These are phyloP conservation scores for Cercospora canescens DNA, from an alignment of 2,329 filamentous ascomycete genomes.

Conservation along the genomic window DNA sequence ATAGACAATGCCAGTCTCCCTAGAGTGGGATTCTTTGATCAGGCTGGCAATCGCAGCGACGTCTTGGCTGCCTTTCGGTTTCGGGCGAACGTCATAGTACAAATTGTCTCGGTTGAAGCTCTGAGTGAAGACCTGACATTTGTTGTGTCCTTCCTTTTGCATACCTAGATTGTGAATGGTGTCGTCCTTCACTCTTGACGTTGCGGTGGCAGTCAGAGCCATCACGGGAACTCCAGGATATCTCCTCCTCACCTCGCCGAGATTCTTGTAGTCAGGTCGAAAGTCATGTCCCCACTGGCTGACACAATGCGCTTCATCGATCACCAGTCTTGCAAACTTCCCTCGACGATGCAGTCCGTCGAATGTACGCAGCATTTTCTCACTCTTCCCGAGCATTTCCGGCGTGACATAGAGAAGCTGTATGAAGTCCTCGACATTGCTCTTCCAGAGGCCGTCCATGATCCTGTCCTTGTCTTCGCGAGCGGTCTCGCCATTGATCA, in stretches of 20 bases:
- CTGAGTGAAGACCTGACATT: slow-evolving; percentile 77
- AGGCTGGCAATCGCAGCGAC: slow-evolving; percentile 60
- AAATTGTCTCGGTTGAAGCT: slow-evolving; percentile 98
- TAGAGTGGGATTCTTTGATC: slow-evolving; percentile 69
- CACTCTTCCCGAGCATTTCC: slow-evolving; percentile 89
- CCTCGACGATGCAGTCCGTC: slow-evolving; percentile 65
- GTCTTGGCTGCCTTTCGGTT: slow-evolving; percentile 56
- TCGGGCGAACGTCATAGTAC: slow-evolving; percentile 78
- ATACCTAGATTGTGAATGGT: slow-evolving; percentile 91
- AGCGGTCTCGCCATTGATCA: slow-evolving; percentile 77
- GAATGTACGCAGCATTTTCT: slow-evolving; percentile 65
- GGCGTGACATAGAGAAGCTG: slow-evolving; percentile 94
- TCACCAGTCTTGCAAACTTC: slow-evolving; percentile 85
- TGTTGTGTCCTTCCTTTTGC: slow-evolving; percentile 41
- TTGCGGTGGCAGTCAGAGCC: slow-evolving; percentile 93
- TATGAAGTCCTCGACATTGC: slow-evolving; percentile 71
- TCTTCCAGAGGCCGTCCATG: slow-evolving; percentile 62
- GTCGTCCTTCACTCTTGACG: slow-evolving; percentile 86
- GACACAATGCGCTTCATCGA: slow-evolving; percentile 98
- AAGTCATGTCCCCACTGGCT: slow-evolving; percentile 99
- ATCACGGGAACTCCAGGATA: slow-evolving; percentile 85
- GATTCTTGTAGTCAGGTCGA: slow-evolving; percentile 86
- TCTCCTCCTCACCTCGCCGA: slow-evolving; percentile 70
- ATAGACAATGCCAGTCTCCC: slow-evolving; percentile 87
- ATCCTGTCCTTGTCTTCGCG: slow-evolving; percentile 65